Evolutionary conservation across 2,329 filamentous ascomycete genomes (phyloP).

Genomic region (Coniella vitis): DNA sequence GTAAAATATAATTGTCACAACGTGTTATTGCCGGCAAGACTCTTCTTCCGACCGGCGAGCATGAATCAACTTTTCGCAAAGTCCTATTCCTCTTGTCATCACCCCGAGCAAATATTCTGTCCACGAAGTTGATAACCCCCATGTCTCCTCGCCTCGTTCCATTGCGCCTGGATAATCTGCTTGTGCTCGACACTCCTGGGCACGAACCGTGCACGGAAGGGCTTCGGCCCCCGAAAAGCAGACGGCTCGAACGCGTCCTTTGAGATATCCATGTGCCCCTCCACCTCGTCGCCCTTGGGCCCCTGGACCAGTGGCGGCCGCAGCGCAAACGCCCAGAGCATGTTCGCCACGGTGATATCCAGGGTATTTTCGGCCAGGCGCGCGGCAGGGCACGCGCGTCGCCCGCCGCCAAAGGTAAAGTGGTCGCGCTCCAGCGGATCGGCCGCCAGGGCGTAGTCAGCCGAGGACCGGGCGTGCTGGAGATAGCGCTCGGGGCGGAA

Average conservation of each 20-base stretch:
- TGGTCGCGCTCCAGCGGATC: constrained; percentile 29
- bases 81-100: too few relatives aligned
- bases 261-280: background rate
- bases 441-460: constrained; percentile 20
- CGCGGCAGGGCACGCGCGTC: constrained; percentile 38
- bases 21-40: too few relatives aligned
- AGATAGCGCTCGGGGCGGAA: constrained; percentile 20
- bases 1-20: too few relatives aligned
- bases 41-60: too few relatives aligned
- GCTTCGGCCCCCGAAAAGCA: too few relatives aligned
- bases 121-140: too few relatives aligned
- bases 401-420: constrained; percentile 36
- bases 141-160: background rate
- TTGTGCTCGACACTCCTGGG: background rate
- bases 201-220: background rate
- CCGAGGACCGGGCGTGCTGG: constrained; percentile 8
- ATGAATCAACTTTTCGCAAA: too few relatives aligned
- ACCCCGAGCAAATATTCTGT: too few relatives aligned
- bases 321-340: constrained; percentile 1
- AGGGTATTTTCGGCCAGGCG: constrained; percentile 40
- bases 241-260: too few relatives aligned
- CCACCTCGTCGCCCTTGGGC: background rate
- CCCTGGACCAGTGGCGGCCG: background rate
- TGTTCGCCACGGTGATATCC: background rate
- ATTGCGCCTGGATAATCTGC: background rate